phyloP scores from a whole-genome alignment of 495 filamentous ascomycete genomes.

The Amniculicola lignicola region DNA sequence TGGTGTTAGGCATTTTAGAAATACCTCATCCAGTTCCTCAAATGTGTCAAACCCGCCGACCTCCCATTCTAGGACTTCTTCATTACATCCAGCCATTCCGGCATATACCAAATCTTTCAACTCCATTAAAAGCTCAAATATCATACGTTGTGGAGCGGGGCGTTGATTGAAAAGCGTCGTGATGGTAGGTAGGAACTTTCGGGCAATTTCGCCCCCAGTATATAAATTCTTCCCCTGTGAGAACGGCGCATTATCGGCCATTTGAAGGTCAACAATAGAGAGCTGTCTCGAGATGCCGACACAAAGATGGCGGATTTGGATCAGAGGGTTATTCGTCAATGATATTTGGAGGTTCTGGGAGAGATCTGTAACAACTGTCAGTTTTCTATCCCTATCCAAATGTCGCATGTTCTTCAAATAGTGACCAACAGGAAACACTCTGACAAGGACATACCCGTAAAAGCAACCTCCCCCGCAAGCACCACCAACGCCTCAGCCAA shows the following conservation, averaged over 20 bases:
- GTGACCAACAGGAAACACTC: too few species aligned
- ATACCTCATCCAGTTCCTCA: constrained; percentile 19
- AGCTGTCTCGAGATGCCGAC: constrained; percentile 26
- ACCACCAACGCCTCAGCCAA: constrained; percentile 22
- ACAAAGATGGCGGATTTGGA: constrained; percentile 25
- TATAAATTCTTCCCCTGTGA: constrained; percentile 22
- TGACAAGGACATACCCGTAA: constrained; percentile 14
- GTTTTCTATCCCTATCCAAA: too few species aligned
- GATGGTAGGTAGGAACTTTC: constrained; percentile 22
- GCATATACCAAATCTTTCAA: constrained; percentile 19
- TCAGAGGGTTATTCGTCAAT: constrained; percentile 11
- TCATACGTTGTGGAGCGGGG: constrained; percentile 21
- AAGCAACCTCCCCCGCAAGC: constrained; percentile 22
- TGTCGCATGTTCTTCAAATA: too few species aligned
- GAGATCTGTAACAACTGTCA: constrained; percentile 10
- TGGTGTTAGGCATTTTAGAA: background rate
- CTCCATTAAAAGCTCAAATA: constrained; percentile 27
- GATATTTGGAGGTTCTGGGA: constrained; percentile 18
- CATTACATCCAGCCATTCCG: constrained; percentile 12
- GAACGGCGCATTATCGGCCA: constrained; percentile 26
- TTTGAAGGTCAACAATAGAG: constrained; percentile 21
- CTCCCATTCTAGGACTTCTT: constrained; percentile 23
- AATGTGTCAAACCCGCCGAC: constrained; percentile 6
- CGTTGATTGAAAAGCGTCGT: constrained; percentile 14
- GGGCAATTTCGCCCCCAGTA: constrained; percentile 26